These are phyloP conservation scores for Eimeria maxima DNA, from an alignment of 169 alveolate species.

Conservation along the genomic window DNA sequence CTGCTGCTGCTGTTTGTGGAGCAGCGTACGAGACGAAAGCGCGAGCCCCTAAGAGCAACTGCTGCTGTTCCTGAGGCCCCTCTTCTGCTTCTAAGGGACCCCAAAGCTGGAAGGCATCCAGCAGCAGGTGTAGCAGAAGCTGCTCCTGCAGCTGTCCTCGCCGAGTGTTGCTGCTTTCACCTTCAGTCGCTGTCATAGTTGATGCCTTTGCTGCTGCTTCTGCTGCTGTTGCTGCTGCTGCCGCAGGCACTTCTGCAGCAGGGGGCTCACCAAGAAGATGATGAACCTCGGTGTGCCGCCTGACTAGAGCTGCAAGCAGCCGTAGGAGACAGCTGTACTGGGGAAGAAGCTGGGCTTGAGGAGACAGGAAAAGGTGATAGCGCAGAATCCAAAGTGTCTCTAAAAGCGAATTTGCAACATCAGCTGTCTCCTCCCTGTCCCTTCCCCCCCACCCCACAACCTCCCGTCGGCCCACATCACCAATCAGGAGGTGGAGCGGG, in stretches of 20 bases:
- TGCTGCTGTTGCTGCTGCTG: background rate
- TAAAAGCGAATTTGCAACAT: background rate
- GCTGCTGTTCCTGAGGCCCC: conserved; percentile 12
- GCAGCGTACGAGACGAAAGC: background rate
- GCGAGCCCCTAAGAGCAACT: background rate
- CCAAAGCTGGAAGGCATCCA: conserved; percentile 23
- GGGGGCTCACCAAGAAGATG: background rate
- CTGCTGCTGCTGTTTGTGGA: background rate
- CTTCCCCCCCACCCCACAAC: background rate
- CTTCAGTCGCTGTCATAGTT: background rate
- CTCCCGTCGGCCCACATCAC: background rate
- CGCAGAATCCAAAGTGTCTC: background rate
- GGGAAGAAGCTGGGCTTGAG: background rate
- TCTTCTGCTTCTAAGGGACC: background rate
- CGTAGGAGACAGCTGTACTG: background rate
- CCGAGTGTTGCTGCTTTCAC: background rate
- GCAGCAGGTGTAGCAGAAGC: conserved; percentile 16
- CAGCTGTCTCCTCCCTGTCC: background rate
- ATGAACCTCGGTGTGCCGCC: background rate
- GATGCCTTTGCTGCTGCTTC: conserved; percentile 14
- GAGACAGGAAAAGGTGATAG: background rate
- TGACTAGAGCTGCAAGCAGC: conserved; percentile 23
- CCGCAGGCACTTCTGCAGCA: background rate
- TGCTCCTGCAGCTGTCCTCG: background rate
- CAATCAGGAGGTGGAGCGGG: background rate